Evolutionary conservation across 495 filamentous ascomycete genomes (phyloP).

Genomic region (Entonaema liquescens): DNA sequence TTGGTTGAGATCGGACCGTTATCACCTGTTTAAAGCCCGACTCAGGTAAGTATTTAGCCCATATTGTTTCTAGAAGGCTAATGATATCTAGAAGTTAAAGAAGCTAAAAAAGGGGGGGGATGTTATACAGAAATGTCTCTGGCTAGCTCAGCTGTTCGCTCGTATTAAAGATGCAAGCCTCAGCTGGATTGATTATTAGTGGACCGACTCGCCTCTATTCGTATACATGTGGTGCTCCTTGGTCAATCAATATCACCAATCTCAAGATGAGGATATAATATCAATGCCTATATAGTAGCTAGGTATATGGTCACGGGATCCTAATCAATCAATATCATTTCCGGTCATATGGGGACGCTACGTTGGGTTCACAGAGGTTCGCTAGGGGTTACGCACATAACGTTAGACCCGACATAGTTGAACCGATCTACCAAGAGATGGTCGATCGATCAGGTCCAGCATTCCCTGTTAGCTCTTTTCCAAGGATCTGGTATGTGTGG

Average conservation of each 20-base stretch:
- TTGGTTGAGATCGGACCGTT: background rate
- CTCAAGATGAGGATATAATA: no score
- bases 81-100: background rate
- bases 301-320: no score
- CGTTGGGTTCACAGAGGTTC: background rate
- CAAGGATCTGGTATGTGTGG: conserved; percentile 1
- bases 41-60: background rate
- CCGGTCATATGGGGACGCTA: no score
- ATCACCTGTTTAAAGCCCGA: background rate
- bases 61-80: background rate
- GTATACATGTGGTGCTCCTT: background rate
- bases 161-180: background rate
- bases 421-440: background rate
- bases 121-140: background rate
- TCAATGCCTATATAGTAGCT: background rate
- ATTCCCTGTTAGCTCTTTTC: background rate
- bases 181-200: background rate
- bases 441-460: background rate
- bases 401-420: background rate
- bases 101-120: no score
- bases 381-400: background rate
- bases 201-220: no score
- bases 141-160: background rate
- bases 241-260: background rate
- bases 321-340: no score